Base-by-base conservation (phyloP, 1,139 yeast genomes). In the Lodderomyces jiufengensis region DNA sequence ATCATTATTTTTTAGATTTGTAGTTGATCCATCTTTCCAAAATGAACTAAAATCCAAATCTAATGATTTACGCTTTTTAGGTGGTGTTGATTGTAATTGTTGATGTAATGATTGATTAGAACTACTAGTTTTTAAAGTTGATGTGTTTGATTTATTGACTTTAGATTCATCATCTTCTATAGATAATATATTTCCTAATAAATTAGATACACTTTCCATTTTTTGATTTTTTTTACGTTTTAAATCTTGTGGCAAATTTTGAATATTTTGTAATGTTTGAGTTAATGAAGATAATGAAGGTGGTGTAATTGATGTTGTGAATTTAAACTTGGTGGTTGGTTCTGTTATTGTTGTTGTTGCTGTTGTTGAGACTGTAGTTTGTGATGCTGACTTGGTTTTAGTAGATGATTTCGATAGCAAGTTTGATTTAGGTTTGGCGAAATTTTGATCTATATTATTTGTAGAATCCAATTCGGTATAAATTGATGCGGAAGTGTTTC, bases 201-300 rank as follows among this genome's bases (percentile, higher is more conserved):
- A 50, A 33, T 51, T 52, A 13, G 65, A 55, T 16, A 60, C 62
- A 39, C 49, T 63, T 22, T 59, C 65, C 65, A 60, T 59, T 21
- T 10, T 28, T 3, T 33, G 24, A 13, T 14, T 11, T 14, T 18
- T 7, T 7, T 27, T 27, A 7, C 11, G 16, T 8, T 13, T 16
- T 4, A 20, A 14, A 27, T 27, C 11, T 14, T 10, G 18, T 13
- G 20, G 20, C 20, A 18, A 18, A 18, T 18, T 18, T 18, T 18
- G 20, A 18, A 18, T 18, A 18, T 18, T 18, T 18, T 18, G 20
- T 18, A 18, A 18, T 5, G 20, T 18, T 18, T 18, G 20, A 5
- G 20, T 5, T 18, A 18, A 18, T 18, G 20, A 14, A 26, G 27
- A 14, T 25, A 12, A 25, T 25, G 20, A 18, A 26, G 6, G 11